Evolutionary conservation across 805 yeast species (phyloP).

Genomic region (Scheffersomyces stipitis): DNA sequence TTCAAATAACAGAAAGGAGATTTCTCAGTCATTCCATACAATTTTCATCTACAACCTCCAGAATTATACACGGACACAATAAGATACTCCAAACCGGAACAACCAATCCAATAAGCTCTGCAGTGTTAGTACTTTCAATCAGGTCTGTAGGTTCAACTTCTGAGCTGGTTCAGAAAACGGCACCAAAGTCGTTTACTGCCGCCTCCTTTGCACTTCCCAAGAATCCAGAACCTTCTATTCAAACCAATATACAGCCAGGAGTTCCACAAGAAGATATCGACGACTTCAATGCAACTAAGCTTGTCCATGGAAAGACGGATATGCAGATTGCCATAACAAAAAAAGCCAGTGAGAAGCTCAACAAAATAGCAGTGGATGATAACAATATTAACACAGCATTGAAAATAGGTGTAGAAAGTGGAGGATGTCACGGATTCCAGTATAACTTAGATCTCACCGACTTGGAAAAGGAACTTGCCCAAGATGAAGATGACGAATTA

Average conservation of each 20-base stretch:
- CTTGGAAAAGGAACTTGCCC: conserved; percentile 29
- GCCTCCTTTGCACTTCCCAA: conserved; percentile 31
- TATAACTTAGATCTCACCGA: conserved; percentile 69
- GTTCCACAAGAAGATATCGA: conserved; percentile 23
- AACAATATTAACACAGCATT: conserved; percentile 61
- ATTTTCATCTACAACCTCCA: no score
- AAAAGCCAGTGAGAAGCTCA: conserved; percentile 53
- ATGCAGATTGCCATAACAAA: conserved; percentile 47
- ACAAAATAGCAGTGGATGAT: conserved; percentile 52
- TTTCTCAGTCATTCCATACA: no score
- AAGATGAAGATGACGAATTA: conserved; percentile 30
- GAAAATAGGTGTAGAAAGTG: conserved; percentile 81
- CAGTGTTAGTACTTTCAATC: not conserved
- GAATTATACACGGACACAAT: no score
- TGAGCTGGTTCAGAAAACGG: not conserved
- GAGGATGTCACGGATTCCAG: conserved; percentile 98
- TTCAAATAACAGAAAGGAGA: no score
- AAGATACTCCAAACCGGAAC: no score
- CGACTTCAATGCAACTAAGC: conserved; percentile 33
- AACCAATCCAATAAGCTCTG: no score
- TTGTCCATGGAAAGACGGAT: conserved; percentile 35
- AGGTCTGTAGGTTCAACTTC: not conserved
- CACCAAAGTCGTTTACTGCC: conserved; percentile 23
- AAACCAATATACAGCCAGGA: not conserved
- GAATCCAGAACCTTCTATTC: not conserved